These are phyloP conservation scores for Mucor velutinosus DNA, from an alignment of 371 early-diverging fungal genomes.

Conservation along the genomic window DNA sequence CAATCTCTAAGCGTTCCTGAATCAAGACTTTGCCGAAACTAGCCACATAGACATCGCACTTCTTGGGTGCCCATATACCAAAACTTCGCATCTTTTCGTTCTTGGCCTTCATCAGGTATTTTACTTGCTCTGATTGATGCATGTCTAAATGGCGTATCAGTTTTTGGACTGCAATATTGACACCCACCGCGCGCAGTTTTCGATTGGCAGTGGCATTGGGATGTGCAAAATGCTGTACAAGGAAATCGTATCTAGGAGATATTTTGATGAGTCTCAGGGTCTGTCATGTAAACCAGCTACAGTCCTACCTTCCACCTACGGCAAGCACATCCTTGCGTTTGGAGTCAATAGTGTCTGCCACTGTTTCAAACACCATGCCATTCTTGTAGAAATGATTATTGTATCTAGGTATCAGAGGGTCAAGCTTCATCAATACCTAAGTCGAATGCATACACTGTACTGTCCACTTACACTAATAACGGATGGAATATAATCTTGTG, in stretches of 20 bases:
- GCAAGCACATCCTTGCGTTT: conserved; percentile 79
- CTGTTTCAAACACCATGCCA: conserved; percentile 78
- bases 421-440: not conserved
- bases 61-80: conserved; percentile 64
- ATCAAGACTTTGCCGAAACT: conserved; percentile 76
- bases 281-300: not conserved
- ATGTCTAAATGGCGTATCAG: conserved; percentile 68
- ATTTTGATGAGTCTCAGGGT: not conserved
- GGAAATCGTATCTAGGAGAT: conserved; percentile 67
- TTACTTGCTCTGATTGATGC: conserved; percentile 69
- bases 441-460: not conserved
- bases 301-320: conserved; percentile 71
- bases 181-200: conserved; percentile 73
- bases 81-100: conserved; percentile 63
- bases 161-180: conserved; percentile 79
- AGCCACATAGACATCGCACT: conserved; percentile 80
- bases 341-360: conserved; percentile 51
- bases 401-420: conserved; percentile 43
- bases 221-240: conserved; percentile 51
- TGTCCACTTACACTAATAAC: conserved; percentile 61
- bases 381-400: conserved; percentile 75
- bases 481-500: conserved; percentile 70
- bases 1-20: conserved; percentile 72
- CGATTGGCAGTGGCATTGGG: conserved; percentile 48
- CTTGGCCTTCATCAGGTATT: conserved; percentile 52